Percentiles rank a stretch among this genome's conserved stretches.
Evolutionary conservation across 2,329 filamentous ascomycete genomes (phyloP).

Genomic region (Harringtonia aguacate): DNA sequence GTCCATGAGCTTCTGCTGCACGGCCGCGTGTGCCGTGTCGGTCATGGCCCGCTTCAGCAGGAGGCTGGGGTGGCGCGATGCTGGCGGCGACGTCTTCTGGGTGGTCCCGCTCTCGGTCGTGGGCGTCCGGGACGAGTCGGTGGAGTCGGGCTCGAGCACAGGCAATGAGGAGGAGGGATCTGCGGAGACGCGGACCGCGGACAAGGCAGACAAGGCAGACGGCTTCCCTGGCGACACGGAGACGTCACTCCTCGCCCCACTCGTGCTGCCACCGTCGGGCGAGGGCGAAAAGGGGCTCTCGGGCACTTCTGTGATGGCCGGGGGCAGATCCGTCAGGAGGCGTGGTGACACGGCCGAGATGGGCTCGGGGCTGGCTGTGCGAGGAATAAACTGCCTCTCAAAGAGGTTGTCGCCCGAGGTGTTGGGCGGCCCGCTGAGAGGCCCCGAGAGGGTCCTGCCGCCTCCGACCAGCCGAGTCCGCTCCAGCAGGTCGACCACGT

Average conservation of each 20-base stretch:
- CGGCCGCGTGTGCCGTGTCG: slow-evolving; percentile 61
- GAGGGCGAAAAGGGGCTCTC: background rate
- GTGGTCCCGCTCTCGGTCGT: slow-evolving; percentile 46
- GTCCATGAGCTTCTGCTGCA: slow-evolving; percentile 79
- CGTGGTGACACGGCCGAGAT: slow-evolving; percentile 11
- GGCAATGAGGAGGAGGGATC: background rate
- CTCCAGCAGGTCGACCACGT: slow-evolving; percentile 80
- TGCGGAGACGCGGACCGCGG: no score
- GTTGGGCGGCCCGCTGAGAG: slow-evolving; percentile 71
- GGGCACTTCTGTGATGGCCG: slow-evolving; percentile 8
- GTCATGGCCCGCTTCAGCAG: slow-evolving; percentile 76
- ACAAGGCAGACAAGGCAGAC: no score
- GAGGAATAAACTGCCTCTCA: slow-evolving; percentile 63
- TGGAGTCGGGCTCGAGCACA: slow-evolving; percentile 23
- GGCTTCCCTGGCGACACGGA: background rate
- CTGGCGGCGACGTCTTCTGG: slow-evolving; percentile 38
- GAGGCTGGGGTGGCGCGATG: slow-evolving; percentile 48
- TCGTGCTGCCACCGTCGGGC: slow-evolving; percentile 5
- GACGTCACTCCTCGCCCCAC: background rate
- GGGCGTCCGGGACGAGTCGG: slow-evolving; percentile 41
- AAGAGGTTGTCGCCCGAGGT: slow-evolving; percentile 70
- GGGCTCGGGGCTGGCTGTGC: slow-evolving; percentile 39
- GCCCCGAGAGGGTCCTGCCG: slow-evolving; percentile 47
- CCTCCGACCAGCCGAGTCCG: slow-evolving; percentile 69
- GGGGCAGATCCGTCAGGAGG: slow-evolving; percentile 7